Base-by-base conservation (phyloP, 2,329 filamentous ascomycete genomes). In the Colletotrichum endophyticum region DNA sequence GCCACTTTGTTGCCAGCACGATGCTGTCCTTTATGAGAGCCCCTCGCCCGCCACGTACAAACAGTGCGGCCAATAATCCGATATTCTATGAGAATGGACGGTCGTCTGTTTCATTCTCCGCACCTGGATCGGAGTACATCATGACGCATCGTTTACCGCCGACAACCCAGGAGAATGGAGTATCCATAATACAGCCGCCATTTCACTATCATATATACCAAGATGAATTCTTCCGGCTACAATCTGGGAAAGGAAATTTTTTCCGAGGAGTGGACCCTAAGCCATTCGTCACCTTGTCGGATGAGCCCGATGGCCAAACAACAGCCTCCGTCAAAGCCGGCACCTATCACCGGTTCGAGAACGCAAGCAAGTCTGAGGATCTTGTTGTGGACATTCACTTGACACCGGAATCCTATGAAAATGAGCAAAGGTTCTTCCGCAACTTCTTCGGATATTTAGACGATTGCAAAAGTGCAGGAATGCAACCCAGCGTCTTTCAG, bases 391-490 rank as follows among this genome's bases (percentile, higher is more conserved):
- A 80, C 62, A 75, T 81, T 13, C 77, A 77, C 12, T 78, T 81
- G 16, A 70, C 73, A 13, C 80, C 79, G 3, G 79, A 80, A 66
- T 72, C 78, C 6, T 76, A 78, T 56, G 79, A 80, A 70, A 73
- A 59, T 22, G 79, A 81, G 67, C 72, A 80, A 39, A 69, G 70
- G 12, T 81, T 81, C 67, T 81, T 81, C 62, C 72, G 80, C 30
- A 81, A 81, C 70, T 81, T 80, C 77, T 80, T 81, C 53, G 80
- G 79, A 5, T 80, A 81, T 62, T 67, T 81, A 11, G 79, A 80
- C 66, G 80, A 81, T 69, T 81, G 80, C 70, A 77, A 70, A 56
- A 73, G 57, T 13, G 49, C 74, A 1, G 57, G 72, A 11, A 67
- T 67, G 27, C 70, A 66, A n/a, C 80, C 79, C 6, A 80, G 77